Evolutionary conservation across 2,329 filamentous ascomycete genomes (phyloP), one percentile per base, ranked within the genome.

Genomic region (Teratosphaeria nubilosa): DNA sequence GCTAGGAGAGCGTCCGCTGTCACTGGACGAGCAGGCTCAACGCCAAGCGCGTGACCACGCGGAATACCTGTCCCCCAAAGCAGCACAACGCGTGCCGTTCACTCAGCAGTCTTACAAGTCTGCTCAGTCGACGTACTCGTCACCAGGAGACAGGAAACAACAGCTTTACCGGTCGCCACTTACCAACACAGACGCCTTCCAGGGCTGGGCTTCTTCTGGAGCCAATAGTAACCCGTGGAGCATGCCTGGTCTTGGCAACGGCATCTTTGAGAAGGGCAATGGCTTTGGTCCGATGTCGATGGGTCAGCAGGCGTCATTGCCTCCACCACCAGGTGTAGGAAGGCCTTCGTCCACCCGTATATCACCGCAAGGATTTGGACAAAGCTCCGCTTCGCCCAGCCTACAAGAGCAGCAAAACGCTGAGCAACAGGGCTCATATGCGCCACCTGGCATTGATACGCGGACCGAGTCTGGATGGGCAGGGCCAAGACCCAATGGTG

Each of bases 201-300:
- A 66, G 11, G 64, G 66, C 50, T 71, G 68, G 69, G 65, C 68
- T 11, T 65, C 66, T 3, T 63, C 67, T 48, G 53, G 78, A 77
- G 62, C 75, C 11, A 74, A 56, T 13, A 77, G 80, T 53, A 89
- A 86, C 68, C 86, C 91, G 20, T 91, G 88, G 88, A 87, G 85
- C 20, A 85, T 88, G 63, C 81, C 85, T 56, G 85, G 83, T 11
- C 83, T 91, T 22, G 88, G 88, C 3, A 91, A 91, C 69, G 88
- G 88, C 51, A 90, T 87, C 0, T 91, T 91, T 66, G 84, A 82
- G 58, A 66, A 62, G 51, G 55, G 62, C 20, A 65, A 63, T 53
- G 60, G 57, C 22, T 70, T 70, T 53, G 68, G 68, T 22, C 68
- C 68, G n/a, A 57, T 70, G 56, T 62, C 66, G 11, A 68, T 67